Percentiles rank a stretch among this genome's conserved stretches.
Evolutionary conservation across 768 basidiomycete genomes (phyloP).

Genomic region (Porphyrellus cyaneotinctus): DNA sequence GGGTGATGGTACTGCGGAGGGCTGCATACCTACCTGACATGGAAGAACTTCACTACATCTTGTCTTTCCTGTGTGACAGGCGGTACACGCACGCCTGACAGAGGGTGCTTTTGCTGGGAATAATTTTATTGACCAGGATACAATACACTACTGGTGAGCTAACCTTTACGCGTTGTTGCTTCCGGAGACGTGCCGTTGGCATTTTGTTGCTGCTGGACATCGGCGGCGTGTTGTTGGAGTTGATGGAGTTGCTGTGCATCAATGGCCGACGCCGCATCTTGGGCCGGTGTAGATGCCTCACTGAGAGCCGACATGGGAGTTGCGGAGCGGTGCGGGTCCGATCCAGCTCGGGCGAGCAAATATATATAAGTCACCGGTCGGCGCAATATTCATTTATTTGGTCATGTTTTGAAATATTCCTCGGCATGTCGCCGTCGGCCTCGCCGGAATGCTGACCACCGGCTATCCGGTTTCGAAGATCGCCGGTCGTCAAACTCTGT

Average conservation of each 20-base stretch:
- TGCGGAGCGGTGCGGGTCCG: constrained; percentile 38
- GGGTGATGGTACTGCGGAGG: constrained; percentile 7
- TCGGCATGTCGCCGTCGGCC: constrained; percentile 14
- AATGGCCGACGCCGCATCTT: constrained; percentile 56
- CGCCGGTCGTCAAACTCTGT: constrained; percentile 12
- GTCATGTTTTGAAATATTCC: constrained; percentile 17
- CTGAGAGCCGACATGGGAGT: constrained; percentile 72
- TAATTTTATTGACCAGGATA: constrained; percentile 9
- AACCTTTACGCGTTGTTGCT: constrained; percentile 54
- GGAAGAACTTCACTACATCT: constrained; percentile 79
- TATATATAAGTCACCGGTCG: constrained; percentile 28
- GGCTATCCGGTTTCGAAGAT: constrained; percentile 18
- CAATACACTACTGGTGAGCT: constrained; percentile 27
- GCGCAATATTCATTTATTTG: constrained; percentile 27
- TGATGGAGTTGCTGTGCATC: constrained; percentile 53
- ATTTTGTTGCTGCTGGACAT: constrained; percentile 36
- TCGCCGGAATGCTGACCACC: constrained; percentile 9
- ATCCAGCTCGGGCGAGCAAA: constrained; percentile 22
- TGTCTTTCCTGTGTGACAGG: constrained; percentile 81
- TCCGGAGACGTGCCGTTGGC: constrained; percentile 29
- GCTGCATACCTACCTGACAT: constrained; percentile 55
- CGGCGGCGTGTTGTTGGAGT: constrained; percentile 34
- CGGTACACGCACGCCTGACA: constrained; percentile 73
- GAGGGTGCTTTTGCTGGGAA: constrained; percentile 71
- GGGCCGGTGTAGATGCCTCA: constrained; percentile 65